Percentiles rank a stretch among this genome's conserved stretches.
These are phyloP conservation scores for Colletotrichum australisinense DNA, from an alignment of 2,329 filamentous ascomycete species.

Conservation along the genomic window DNA sequence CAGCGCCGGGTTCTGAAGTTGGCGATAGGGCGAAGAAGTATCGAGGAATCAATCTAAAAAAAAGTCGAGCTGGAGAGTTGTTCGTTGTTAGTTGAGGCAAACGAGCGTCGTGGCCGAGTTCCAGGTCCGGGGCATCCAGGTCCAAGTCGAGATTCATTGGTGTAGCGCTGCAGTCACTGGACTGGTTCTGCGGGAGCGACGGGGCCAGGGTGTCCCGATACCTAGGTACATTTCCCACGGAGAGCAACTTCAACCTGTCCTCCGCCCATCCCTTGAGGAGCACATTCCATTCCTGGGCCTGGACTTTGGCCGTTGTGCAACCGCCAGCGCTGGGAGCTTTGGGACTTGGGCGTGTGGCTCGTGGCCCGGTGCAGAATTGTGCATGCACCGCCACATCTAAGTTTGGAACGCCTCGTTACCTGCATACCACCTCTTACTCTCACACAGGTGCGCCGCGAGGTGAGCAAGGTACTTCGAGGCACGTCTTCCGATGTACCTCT, in stretches of 20 bases:
- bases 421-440: no score
- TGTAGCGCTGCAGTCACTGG: neutral
- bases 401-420: no score
- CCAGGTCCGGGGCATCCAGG: neutral
- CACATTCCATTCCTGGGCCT: neutral
- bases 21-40: constrained; percentile 1
- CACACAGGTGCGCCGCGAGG: no score
- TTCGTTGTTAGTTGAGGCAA: neutral
- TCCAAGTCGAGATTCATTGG: neutral
- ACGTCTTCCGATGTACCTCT: no score
- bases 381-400: neutral
- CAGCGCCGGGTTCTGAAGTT: neutral
- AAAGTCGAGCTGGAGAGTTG: neutral
- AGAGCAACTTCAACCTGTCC: constrained; percentile 15
- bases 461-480: no score
- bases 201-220: constrained; percentile 33
- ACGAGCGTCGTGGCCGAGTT: neutral
- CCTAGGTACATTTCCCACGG: constrained; percentile 3
- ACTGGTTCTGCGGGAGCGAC: constrained; percentile 9
- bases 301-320: neutral
- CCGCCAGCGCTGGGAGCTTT: neutral
- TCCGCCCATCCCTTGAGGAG: constrained; percentile 12
- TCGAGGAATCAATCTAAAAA: neutral
- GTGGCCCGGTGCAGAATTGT: neutral
- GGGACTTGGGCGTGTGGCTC: constrained; percentile 3